These are phyloP conservation scores for Suillus occidentalis DNA, from an alignment of 768 basidiomycete genomes.

Conservation along the genomic window DNA sequence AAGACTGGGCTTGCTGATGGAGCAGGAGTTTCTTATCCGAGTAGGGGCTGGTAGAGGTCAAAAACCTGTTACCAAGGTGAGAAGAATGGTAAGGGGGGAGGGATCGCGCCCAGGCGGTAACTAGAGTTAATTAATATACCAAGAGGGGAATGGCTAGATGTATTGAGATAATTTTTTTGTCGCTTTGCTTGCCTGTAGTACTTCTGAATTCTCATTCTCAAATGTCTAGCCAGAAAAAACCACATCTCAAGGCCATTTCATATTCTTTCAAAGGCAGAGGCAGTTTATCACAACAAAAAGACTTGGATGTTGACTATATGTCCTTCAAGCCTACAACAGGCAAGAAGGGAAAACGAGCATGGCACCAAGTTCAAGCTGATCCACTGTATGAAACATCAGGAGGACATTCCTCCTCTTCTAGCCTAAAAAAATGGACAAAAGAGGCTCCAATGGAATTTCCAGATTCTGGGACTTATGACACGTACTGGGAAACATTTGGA, in stretches of 20 bases:
- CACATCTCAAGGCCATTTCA: not conserved
- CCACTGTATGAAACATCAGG: not conserved
- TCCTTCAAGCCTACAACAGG: not conserved
- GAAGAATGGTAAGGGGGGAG: not conserved
- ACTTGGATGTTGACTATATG: not conserved
- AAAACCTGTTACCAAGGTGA: not conserved
- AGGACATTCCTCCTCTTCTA: not conserved
- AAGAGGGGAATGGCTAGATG: not conserved
- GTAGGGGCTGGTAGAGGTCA: not conserved
- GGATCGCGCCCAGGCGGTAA: not conserved
- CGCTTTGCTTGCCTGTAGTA: not conserved
- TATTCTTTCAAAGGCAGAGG: constrained; percentile 3
- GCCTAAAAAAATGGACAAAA: not conserved
- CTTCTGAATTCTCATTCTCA: not conserved
- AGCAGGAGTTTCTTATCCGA: not conserved
- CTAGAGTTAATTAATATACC: not conserved
- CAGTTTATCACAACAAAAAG: not conserved
- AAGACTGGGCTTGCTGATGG: not conserved
- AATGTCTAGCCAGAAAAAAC: not conserved
- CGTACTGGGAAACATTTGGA: not conserved
- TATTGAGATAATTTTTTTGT: not conserved
- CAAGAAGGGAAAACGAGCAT: not conserved
- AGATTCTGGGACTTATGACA: not conserved
- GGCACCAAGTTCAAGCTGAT: not conserved
- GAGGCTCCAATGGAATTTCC: not conserved